Evolutionary conservation across 2,329 filamentous ascomycete genomes (phyloP).

Genomic region (Talaromyces piceae): DNA sequence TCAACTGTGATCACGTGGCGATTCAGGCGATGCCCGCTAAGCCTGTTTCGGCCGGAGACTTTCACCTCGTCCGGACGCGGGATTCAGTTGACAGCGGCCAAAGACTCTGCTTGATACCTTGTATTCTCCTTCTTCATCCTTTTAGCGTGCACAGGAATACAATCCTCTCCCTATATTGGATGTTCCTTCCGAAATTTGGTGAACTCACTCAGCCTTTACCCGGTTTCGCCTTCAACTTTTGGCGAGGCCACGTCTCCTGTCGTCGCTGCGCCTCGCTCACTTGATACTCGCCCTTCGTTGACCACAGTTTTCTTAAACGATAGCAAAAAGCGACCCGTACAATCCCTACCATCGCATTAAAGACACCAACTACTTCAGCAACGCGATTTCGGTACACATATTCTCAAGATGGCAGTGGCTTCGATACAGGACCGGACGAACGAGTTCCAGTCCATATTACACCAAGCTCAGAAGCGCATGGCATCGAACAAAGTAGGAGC

Average conservation of each 20-base stretch:
- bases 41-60: not conserved
- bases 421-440: constrained; percentile 95
- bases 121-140: not conserved
- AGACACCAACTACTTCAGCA: too few relatives aligned
- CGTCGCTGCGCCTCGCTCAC: not conserved
- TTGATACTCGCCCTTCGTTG: not conserved
- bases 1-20: not conserved
- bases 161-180: not conserved
- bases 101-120: not conserved
- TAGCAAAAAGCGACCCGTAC: not conserved
- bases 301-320: not conserved
- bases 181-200: not conserved
- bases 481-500: constrained; percentile 67
- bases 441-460: constrained; percentile 88
- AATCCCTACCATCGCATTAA: not conserved
- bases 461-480: constrained; percentile 74
- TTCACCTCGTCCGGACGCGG: not conserved
- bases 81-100: not conserved
- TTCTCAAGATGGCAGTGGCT: constrained; percentile 41
- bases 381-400: too few relatives aligned
- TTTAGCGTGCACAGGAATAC: not conserved
- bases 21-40: not conserved
- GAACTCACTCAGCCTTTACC: not conserved
- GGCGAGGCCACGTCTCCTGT: not conserved
- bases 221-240: not conserved